Evolutionary conservation across 2,329 filamentous ascomycete genomes (phyloP), one percentile per base, ranked within the genome.

Genomic region (Calonectria hawksworthii): DNA sequence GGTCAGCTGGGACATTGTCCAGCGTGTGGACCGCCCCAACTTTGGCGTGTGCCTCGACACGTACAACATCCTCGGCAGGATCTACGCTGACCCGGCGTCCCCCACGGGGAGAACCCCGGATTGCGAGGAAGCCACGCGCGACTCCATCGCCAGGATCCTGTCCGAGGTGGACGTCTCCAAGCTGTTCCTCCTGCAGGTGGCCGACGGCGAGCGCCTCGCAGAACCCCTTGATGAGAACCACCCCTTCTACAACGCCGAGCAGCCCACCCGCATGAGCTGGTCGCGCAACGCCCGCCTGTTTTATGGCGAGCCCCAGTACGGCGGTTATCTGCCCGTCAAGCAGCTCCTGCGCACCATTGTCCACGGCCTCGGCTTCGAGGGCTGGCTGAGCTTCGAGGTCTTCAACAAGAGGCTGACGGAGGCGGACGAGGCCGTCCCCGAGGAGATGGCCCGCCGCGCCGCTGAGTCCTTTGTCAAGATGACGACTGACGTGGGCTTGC

Each of bases 31-130:
- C 82, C 85, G 93, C 10, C 84, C 89, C 11, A 96, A 96, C 83
- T 95, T 96, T 81, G 94, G 94, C 10, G 86, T 95, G 51, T 95
- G 94, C 81, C 87, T 96, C 30, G 94, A 96, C 83, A 95, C 92
- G 0, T 96, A 95, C 86, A 95, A 96, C 83, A 93, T 96, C 74
- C 91, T 93, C 0, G 94, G 91, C 0, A 86, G 92, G 8, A 90
- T 95, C 74, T 96, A 91, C 77, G 94, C 93, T 0, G 94, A 96
- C 79, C 94, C 94, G 0, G 84, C 90, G 0, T 83, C 88, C 0
- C 76, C 85, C 0, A 86, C 86, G 0, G 91, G 93, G 4, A 88
- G 88, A 77, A 90, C 86, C 0, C 76, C 84, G 0, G 87, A 91
- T 74, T 93, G 91, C 10, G 90, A 93, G 3, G 84, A 86, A 7